Base-by-base conservation (phyloP, 176 grass and related monocot genomes). In the Guadua angustifolia region DNA sequence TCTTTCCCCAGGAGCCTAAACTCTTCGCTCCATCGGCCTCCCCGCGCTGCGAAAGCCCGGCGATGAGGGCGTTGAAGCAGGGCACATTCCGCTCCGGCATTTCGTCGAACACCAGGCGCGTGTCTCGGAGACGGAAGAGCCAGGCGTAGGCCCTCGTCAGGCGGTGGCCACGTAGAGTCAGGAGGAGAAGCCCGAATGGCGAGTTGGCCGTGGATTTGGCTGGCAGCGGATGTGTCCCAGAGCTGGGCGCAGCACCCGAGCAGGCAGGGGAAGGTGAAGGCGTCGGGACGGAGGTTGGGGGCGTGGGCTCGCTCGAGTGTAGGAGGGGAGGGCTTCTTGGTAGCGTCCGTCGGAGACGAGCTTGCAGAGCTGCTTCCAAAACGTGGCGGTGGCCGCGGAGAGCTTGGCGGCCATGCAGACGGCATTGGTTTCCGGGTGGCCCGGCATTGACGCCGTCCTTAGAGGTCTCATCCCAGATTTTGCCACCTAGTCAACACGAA, bases 211-310 rank as follows among this genome's bases (percentile, higher is more conserved):
- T 91, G 81, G 70, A 91, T 26, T 55, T 81, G 50, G 43, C 58
- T 59, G 26, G 80, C 29, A 22, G 22, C 15, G 16, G 74, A 15
- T 29, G 69, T 29, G 36, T 60, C 85, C 42, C 40, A 17, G 67
- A 83, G 79, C 52, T 55, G 45, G 18, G 62, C 45, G 22, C 63
- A 87, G 69, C 83, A 86, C 75, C 73, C 82, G 78, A 82, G 88
- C 53, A 89, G 51, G 74, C 52, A 74, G 19, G 74, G 79, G 74
- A 83, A 84, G 74, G 84, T 83, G 68, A 90, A 90, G 59, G 29
- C 32, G 25, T 74, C 33, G 5, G 84, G 61, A 7, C 22, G 80
- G 18, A 74, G 43, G 61, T 57, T 24, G 71, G 83, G 24, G 32
- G 75, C 39, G 13, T 55, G 75, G 68, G 43, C 65, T 63, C 12